Conservation (phyloP, 2,329 filamentous ascomycete species). For the Colletotrichum tropicale region DNA sequence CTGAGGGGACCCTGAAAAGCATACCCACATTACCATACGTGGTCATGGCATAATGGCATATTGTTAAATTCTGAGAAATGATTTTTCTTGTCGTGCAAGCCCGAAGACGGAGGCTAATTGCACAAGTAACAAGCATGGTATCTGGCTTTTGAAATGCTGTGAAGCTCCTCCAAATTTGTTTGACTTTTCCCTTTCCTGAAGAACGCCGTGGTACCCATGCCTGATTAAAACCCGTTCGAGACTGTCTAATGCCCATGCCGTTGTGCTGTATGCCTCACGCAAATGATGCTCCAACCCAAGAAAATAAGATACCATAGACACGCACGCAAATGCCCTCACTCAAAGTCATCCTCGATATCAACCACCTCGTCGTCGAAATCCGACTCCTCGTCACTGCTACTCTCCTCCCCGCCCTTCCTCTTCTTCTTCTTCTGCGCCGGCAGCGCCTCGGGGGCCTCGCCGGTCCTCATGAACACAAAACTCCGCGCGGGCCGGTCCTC, state of each 20-base stretch:
- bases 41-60: neutral
- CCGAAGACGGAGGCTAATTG: neutral
- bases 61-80: neutral
- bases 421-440: slow-evolving; percentile 33
- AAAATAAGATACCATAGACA: neutral
- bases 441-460: slow-evolving; percentile 41
- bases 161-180: neutral
- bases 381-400: slow-evolving; percentile 25
- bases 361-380: slow-evolving; percentile 29
- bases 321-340: neutral
- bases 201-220: slow-evolving; percentile 10
- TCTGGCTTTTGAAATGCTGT: neutral
- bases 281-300: neutral
- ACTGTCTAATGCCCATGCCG: neutral
- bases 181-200: neutral
- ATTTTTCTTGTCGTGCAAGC: neutral
- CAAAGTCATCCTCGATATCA: neutral
- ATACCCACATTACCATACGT: neutral
- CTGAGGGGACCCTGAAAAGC: neutral
- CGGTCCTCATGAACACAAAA: slow-evolving; percentile 67
- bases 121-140: neutral
- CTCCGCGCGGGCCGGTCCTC: slow-evolving; percentile 55
- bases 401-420: slow-evolving; percentile 32
- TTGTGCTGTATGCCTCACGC: neutral
- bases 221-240: neutral